A percentile compares a stretch with the other conserved stretches of the same genome.
These are phyloP conservation scores for Moesziomyces antarcticus DNA, from an alignment of 1,284 basidiomycete species.

Conservation along the genomic window DNA sequence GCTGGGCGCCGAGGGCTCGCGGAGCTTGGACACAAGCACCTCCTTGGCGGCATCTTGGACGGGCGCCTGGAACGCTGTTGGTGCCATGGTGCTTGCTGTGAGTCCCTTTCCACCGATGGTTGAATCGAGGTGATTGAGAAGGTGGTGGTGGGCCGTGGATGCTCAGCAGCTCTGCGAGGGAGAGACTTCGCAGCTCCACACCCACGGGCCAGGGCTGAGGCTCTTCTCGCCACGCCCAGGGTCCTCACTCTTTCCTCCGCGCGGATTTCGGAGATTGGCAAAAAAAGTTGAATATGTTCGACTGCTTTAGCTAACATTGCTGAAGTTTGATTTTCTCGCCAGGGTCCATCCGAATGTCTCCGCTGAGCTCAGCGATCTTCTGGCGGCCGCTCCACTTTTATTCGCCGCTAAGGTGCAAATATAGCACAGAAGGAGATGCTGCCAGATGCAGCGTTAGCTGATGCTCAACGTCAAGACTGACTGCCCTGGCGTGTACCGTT, in stretches of 20 bases:
- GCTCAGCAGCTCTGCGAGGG: too few species aligned
- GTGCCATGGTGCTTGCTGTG: slow-evolving; percentile 3
- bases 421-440: background rate
- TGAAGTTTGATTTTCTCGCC: background rate
- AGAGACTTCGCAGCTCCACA: too few species aligned
- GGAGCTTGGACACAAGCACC: slow-evolving; percentile 32
- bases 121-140: background rate
- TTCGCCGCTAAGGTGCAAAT: background rate
- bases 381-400: slow-evolving; percentile 25
- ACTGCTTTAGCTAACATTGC: too few species aligned
- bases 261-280: background rate
- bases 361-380: slow-evolving; percentile 32
- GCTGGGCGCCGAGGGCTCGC: slow-evolving; percentile 4
- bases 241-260: too few species aligned
- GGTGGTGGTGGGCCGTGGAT: too few species aligned
- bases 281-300: too few species aligned
- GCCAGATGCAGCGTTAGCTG: slow-evolving; percentile 1
- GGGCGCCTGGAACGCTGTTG: slow-evolving; percentile 6
- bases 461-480: background rate
- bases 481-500: too few species aligned
- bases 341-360: slow-evolving; percentile 23
- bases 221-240: too few species aligned
- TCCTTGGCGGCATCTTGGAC: slow-evolving; percentile 32
- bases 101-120: too few species aligned
- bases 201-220: too few species aligned